These are phyloP conservation scores for Escallonia rubra DNA, from an alignment of 129 eudicot species.

Conservation along the genomic window DNA sequence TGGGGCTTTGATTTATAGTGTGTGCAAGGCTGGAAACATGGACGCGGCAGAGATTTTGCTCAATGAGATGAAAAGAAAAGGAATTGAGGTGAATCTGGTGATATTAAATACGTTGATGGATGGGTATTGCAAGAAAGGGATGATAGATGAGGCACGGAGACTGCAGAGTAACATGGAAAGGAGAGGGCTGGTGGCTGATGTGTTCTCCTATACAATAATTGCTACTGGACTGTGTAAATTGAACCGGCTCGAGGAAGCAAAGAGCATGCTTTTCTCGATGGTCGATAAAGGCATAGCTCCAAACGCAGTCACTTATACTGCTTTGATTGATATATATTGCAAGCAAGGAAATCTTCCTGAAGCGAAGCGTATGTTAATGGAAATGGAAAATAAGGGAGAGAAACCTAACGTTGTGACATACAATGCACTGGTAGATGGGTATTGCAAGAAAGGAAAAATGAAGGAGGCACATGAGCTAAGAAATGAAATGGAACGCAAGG, in stretches of 20 bases:
- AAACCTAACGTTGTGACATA: slow-evolving; percentile 58
- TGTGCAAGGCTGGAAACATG: slow-evolving; percentile 71
- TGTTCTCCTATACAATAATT: slow-evolving; percentile 39
- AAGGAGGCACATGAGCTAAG: slow-evolving; percentile 55
- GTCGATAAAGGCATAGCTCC: slow-evolving; percentile 49
- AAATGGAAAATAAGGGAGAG: slow-evolving; percentile 62
- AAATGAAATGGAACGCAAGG: slow-evolving; percentile 57
- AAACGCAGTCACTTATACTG: slow-evolving; percentile 45
- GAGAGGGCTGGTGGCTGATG: slow-evolving; percentile 62
- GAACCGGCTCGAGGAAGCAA: slow-evolving; percentile 61
- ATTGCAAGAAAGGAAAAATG: slow-evolving; percentile 58
- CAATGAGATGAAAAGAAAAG: slow-evolving; percentile 66
- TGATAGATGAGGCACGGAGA: slow-evolving; percentile 61
- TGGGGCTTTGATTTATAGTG: slow-evolving; percentile 56
- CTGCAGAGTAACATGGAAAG: slow-evolving; percentile 57
- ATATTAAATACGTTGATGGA: slow-evolving; percentile 67
- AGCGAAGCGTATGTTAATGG: slow-evolving; percentile 43
- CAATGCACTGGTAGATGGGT: slow-evolving; percentile 69
- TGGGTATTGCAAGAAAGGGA: slow-evolving; percentile 69
- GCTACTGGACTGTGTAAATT: slow-evolving; percentile 56
- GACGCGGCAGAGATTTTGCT: slow-evolving; percentile 66
- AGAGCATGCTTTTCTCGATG: slow-evolving; percentile 54
- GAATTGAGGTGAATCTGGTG: slow-evolving; percentile 49
- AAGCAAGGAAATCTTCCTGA: slow-evolving; percentile 68
- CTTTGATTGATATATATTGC: slow-evolving; percentile 58